Evolutionary conservation across 352 stramenopile genomes (phyloP).

Genomic region (Globisporangium spinosum): DNA sequence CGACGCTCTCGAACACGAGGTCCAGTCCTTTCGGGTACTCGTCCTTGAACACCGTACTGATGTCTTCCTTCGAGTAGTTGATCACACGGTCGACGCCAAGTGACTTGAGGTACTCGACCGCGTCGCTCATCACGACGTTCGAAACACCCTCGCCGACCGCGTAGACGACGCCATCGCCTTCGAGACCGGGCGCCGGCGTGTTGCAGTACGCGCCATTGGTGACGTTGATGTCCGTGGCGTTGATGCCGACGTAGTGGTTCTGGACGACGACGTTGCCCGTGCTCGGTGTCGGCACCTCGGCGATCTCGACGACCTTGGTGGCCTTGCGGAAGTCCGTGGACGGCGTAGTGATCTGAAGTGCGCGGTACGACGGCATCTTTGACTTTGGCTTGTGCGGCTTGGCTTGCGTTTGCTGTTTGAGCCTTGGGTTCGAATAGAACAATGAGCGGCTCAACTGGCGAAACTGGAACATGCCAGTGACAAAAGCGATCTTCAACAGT

Average conservation of each 20-base stretch:
- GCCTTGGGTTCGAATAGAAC: not conserved
- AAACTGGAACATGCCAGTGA: too few species aligned
- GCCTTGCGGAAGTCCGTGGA: constrained; percentile 37
- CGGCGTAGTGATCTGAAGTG: constrained; percentile 32
- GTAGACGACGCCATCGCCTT: constrained; percentile 35
- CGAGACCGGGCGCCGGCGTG: constrained; percentile 30
- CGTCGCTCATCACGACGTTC: constrained; percentile 39
- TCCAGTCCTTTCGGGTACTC: constrained; percentile 41
- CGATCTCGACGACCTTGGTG: constrained; percentile 27
- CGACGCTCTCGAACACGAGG: constrained; percentile 43
- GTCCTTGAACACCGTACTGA: constrained; percentile 37
- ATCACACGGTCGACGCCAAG: constrained; percentile 56
- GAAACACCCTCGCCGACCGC: constrained; percentile 40
- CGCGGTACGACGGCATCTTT: constrained; percentile 31
- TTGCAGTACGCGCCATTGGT: constrained; percentile 39
- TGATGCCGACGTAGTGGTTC: constrained; percentile 58
- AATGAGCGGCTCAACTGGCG: not conserved
- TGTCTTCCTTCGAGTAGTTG: constrained; percentile 70
- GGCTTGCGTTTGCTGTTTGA: not conserved
- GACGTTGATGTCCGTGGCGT: constrained; percentile 56
- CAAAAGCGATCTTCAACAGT: too few species aligned
- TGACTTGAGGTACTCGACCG: constrained; percentile 49
- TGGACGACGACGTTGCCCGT: constrained; percentile 33
- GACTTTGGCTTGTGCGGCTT: not conserved
- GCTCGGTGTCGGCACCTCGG: constrained; percentile 23